These are phyloP conservation scores for Penicillium alfredii DNA, from an alignment of 495 filamentous ascomycete genomes.

Conservation along the genomic window DNA sequence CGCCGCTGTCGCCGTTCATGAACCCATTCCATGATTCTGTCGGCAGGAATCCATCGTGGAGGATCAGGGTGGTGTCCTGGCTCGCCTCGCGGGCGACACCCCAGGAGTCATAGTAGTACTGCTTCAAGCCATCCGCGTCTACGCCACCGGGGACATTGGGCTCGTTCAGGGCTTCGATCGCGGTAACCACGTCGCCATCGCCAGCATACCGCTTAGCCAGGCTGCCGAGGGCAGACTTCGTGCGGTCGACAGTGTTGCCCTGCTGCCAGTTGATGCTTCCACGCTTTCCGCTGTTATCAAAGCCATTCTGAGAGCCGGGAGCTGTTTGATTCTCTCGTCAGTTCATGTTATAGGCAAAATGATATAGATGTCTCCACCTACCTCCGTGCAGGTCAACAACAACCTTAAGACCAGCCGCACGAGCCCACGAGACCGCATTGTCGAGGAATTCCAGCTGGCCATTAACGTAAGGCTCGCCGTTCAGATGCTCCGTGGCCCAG, in stretches of 20 bases:
- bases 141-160: conserved; percentile 51
- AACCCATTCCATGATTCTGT: conserved; percentile 67
- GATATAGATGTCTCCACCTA: conserved; percentile 23
- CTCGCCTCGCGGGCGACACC: conserved; percentile 46
- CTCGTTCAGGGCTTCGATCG: conserved; percentile 72
- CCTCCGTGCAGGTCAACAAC: conserved; percentile 67
- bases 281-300: conserved; percentile 66
- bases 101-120: conserved; percentile 62
- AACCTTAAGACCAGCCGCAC: conserved; percentile 55
- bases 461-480: conserved; percentile 65
- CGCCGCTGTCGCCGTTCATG: conserved; percentile 45
- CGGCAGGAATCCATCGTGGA: conserved; percentile 65
- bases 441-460: conserved; percentile 65
- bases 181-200: conserved; percentile 59
- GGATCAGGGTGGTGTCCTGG: conserved; percentile 50
- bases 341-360: too few species aligned
- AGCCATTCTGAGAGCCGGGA: conserved; percentile 76
- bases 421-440: conserved; percentile 63
- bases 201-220: conserved; percentile 54
- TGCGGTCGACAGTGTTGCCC: conserved; percentile 50
- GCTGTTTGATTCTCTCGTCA: conserved; percentile 39
- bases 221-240: conserved; percentile 50
- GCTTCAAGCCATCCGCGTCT: conserved; percentile 44
- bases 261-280: conserved; percentile 61
- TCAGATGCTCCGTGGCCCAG: conserved; percentile 58